A percentile compares a stretch with the other conserved stretches of the same genome.
Evolutionary conservation across 176 grass and related monocot species (phyloP).

Genomic region (Aegilops umbellulata): DNA sequence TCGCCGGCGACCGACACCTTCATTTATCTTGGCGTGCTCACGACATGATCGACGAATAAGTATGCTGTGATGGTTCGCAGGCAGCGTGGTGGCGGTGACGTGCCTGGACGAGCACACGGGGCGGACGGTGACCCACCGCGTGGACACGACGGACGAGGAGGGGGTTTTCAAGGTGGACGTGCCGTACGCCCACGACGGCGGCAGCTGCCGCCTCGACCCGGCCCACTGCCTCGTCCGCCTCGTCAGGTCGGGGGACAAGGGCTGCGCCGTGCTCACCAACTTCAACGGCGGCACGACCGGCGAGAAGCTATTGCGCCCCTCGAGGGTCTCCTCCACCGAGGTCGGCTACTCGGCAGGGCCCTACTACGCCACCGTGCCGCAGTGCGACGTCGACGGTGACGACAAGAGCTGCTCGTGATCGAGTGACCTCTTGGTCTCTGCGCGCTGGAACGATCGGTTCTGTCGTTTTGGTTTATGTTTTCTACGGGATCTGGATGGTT

Average conservation of each 20-base stretch:
- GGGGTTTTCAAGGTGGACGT: conserved; percentile 59
- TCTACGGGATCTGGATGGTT: neutral
- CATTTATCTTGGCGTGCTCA: neutral
- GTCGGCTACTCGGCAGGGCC: conserved; percentile 47
- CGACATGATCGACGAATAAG: neutral
- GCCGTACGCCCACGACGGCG: neutral
- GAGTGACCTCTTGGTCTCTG: neutral
- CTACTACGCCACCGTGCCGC: conserved; percentile 54
- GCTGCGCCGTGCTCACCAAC: conserved; percentile 62
- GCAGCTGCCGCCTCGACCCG: conserved; percentile 1
- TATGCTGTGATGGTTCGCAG: conserved; percentile 11
- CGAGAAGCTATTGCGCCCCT: conserved; percentile 31
- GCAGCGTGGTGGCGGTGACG: conserved; percentile 55
- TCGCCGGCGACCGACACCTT: neutral
- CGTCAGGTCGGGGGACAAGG: conserved; percentile 39
- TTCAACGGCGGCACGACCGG: conserved; percentile 63
- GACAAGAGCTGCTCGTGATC: neutral
- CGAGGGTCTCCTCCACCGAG: neutral
- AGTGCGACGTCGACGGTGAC: conserved; percentile 30
- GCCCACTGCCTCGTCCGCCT: conserved; percentile 49
- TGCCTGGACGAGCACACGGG: conserved; percentile 46
- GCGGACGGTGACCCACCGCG: conserved; percentile 37
- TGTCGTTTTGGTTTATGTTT: neutral
- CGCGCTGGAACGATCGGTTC: neutral
- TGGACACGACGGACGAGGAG: conserved; percentile 41